Evolutionary conservation across 2,329 filamentous ascomycete species (phyloP).

Genomic region (Cladosporium sp.): DNA sequence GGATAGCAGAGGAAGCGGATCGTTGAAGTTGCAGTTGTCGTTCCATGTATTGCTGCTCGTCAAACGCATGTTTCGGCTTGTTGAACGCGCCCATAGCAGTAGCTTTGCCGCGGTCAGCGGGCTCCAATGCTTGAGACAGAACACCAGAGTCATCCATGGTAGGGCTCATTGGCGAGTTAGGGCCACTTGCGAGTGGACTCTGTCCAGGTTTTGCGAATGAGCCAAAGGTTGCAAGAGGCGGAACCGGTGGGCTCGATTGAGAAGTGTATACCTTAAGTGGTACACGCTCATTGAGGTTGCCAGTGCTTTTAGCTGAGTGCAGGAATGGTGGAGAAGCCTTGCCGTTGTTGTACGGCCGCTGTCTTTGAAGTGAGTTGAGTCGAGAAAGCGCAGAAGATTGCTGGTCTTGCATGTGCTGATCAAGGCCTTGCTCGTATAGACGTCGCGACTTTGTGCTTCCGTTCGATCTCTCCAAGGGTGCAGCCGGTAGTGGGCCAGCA

Average conservation of each 20-base stretch:
- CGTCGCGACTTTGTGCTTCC: constrained; percentile 62
- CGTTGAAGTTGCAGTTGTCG: constrained; percentile 77
- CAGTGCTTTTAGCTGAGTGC: constrained; percentile 52
- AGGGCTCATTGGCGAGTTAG: constrained; percentile 57
- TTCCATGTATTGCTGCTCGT: constrained; percentile 80
- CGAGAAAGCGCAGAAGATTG: constrained; percentile 72
- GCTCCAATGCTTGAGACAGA: constrained; percentile 61
- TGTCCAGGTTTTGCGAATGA: constrained; percentile 31
- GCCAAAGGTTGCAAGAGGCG: constrained; percentile 32
- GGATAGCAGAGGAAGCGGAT: constrained; percentile 20
- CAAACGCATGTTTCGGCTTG: constrained; percentile 70
- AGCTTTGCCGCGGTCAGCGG: constrained; percentile 75
- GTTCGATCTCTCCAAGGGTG: constrained; percentile 56
- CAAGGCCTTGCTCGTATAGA: constrained; percentile 78
- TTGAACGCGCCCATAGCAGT: constrained; percentile 70
- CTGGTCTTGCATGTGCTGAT: constrained; percentile 74
- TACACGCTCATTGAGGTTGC: constrained; percentile 56
- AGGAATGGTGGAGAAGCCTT: constrained; percentile 44
- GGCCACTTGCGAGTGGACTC: constrained; percentile 37
- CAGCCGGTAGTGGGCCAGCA: constrained; percentile 17
- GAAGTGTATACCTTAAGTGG: constrained; percentile 26
- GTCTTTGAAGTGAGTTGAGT: constrained; percentile 71
- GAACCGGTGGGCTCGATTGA: constrained; percentile 38
- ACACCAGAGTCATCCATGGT: constrained; percentile 63
- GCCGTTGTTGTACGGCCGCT: constrained; percentile 48